Base-by-base conservation (phyloP, 78 protist species). In the Dictyostelium firmibasis region DNA sequence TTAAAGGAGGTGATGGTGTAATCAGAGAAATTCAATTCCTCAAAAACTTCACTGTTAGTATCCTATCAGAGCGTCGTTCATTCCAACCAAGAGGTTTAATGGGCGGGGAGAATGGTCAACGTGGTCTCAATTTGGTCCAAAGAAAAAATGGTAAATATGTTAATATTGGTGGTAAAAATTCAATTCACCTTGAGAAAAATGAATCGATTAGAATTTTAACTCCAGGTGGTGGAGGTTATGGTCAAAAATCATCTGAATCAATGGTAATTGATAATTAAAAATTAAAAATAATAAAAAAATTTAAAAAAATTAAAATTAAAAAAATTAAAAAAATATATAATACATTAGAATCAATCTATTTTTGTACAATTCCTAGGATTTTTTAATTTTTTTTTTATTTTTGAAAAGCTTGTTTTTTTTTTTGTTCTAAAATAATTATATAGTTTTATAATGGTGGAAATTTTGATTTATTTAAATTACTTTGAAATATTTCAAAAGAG, bases 1-100 rank as follows among this genome's bases (percentile, higher is more conserved):
- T 29, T 41, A 38, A 72, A 8, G 99, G 99, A 11, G 99, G 99
- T 44, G 96, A 98, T 74, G 99, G 99, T 44, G 98, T 95, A 3
- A 36, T 92, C 1, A 96, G 99, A 29, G 98, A 91, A 50, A 29
- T 98, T 31, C 91, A 97, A 84, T 97, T 98, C 72, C 86, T 88
- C 13, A 35, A 75, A 16, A 25, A 69, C 11, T 85, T 95, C 57
- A 78, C 91, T 0, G 97, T 96, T 11, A 47, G 89, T 2, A 85
- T 97, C 20, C 97, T 98, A 50, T 84, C 97, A 4, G 98, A 97
- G 74, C 89, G 98, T 16, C 88, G 91, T 69, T 33, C 75, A 7
- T 86, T 67, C 4, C 62, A 85, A 50, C 99, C 99, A 70, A 11
- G 81, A 27, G 99, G 99, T 5, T 27, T 98, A 35, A 25, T 0